Conservation (phyloP, 345 rosid species). For the Combretum micranthum region DNA sequence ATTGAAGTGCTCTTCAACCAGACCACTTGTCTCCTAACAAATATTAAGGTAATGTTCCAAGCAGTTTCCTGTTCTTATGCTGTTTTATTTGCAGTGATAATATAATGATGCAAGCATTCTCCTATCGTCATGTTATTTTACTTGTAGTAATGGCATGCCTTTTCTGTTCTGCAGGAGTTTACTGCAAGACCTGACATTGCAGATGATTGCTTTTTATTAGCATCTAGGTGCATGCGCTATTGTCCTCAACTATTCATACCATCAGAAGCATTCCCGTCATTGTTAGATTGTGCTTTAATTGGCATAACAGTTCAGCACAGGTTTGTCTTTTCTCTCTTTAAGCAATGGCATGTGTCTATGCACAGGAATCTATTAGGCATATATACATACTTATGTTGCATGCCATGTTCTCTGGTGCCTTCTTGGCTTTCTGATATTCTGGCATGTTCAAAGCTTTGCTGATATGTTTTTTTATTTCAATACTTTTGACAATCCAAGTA, state of each 20-base stretch:
- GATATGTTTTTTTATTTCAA: no score
- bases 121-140: slow-evolving; percentile 1
- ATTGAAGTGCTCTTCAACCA: slow-evolving; percentile 81
- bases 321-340: slow-evolving; percentile 30
- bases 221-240: slow-evolving; percentile 95
- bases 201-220: slow-evolving; percentile 94
- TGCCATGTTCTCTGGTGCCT: no score
- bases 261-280: slow-evolving; percentile 64
- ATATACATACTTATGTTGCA: no score
- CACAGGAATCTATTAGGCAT: no score
- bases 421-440: background rate
- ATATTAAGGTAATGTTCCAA: slow-evolving; percentile 56
- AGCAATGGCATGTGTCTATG: no score
- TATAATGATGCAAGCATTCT: background rate
- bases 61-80: background rate
- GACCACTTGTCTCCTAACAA: slow-evolving; percentile 77
- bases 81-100: slow-evolving; percentile 6
- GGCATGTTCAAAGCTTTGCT: background rate
- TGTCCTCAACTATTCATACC: slow-evolving; percentile 85
- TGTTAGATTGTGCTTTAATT: slow-evolving; percentile 72
- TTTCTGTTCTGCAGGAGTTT: slow-evolving; percentile 60
- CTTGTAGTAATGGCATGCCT: slow-evolving; percentile 8
- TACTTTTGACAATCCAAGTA: no score
- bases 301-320: slow-evolving; percentile 97
- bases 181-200: slow-evolving; percentile 91